Base-by-base conservation (phyloP, 441 rosid genomes). In the Corymbia calophylla region DNA sequence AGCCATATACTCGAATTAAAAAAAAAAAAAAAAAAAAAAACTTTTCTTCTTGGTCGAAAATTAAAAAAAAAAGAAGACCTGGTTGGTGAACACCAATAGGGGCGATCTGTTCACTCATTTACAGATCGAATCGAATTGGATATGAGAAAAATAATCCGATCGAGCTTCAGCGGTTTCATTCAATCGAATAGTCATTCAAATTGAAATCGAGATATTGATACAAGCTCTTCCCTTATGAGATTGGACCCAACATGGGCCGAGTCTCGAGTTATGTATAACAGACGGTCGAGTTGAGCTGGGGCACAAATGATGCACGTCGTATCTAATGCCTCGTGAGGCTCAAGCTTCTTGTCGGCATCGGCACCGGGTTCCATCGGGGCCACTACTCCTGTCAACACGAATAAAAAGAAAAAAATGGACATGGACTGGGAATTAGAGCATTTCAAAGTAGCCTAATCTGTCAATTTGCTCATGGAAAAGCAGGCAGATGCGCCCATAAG, bases 281-380 rank as follows among this genome's bases (percentile, higher is more conserved):
- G 5, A 77, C 18, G 2, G 9, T 39, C 5, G n/a, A 77, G 84
- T 23, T n/a, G 14, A 23, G 17, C 17, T 0, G n/a, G 3, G 3
- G 9, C 1, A 44, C 16, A 77, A 12, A 77, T 7, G 1, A 77
- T 14, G 44, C 4, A 3, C 3, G 12, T 39, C 2, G 0, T 13
- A 25, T 47, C 7, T 23, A 73, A 9, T 1, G 29, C 51, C 29
- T 73, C 0, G 17, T 9, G 9, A 21, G 84, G 49, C n/a, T 73
- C 81, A 70, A 70, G 81, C 84, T 73, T 39, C 84, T 39, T 73
- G 15, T 39, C 44, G 84, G 51, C n/a, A 73, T 12, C 29, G 82
- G 9, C 82, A 73, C 14, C 9, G 39, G 51, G 84, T 7, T 21
- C 27, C 17, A 3, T 73, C 4, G 3, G n/a, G 5, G 29, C 17